A percentile compares a stretch with the other conserved stretches of the same genome.
Conservation (phyloP, 2,329 filamentous ascomycete species). For the Fusarium devonianum region DNA sequence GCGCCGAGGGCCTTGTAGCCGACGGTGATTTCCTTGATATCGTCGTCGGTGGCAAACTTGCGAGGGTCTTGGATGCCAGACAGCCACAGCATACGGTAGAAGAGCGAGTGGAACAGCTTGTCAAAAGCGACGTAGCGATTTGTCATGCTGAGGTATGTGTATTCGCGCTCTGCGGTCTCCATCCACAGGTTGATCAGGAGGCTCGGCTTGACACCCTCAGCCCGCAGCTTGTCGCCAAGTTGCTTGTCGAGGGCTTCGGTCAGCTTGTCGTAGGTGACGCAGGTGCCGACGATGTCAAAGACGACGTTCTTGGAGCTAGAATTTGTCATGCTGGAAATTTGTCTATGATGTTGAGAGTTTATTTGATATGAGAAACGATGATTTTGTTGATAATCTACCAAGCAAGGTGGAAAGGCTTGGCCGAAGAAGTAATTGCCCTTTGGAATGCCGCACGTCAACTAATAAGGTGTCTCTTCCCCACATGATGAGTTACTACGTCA, state of each 20-base stretch:
- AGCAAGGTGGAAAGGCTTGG: too few species aligned
- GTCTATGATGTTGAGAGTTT: too few species aligned
- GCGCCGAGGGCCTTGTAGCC: constrained; percentile 11
- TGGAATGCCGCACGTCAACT: too few species aligned
- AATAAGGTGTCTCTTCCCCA: too few species aligned
- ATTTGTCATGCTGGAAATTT: not conserved
- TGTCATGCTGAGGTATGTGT: constrained; percentile 56
- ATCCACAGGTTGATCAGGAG: constrained; percentile 57
- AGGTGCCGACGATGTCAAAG: constrained; percentile 32
- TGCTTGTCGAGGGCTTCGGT: constrained; percentile 46
- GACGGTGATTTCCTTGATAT: constrained; percentile 50
- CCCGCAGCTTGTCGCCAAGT: constrained; percentile 51
- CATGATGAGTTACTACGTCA: too few species aligned
- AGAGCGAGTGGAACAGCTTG: constrained; percentile 52
- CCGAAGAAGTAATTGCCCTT: too few species aligned
- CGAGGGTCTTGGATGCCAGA: constrained; percentile 54
- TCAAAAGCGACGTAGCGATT: constrained; percentile 53
- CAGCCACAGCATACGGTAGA: constrained; percentile 57
- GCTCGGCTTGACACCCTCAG: constrained; percentile 49
- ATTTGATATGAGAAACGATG: too few species aligned
- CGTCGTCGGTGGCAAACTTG: constrained; percentile 51
- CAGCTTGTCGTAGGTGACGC: constrained; percentile 21
- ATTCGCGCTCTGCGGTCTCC: constrained; percentile 56
- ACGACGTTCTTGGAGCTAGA: constrained; percentile 16
- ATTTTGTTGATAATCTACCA: too few species aligned